These are phyloP conservation scores for Mucuna pruriens DNA, from an alignment of 306 rosid genomes.

Conservation along the genomic window DNA sequence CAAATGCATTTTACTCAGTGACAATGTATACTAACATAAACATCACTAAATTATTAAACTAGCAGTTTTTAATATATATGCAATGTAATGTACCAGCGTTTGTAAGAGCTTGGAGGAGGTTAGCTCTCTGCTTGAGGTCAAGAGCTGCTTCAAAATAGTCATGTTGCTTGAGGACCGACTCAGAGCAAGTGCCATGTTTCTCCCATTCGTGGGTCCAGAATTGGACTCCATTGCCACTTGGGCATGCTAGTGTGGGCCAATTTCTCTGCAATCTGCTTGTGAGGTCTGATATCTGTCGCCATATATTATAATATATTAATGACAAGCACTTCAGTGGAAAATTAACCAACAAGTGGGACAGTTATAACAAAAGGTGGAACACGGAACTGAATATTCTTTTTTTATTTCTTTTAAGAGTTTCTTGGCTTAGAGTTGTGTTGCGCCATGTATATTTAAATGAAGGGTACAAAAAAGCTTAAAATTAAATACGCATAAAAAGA, in stretches of 20 bases:
- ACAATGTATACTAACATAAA: too few relatives aligned
- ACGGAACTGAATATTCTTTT: not conserved
- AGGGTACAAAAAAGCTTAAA: not conserved
- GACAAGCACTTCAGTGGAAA: not conserved
- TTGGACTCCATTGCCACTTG: conserved; percentile 49
- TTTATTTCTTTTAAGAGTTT: not conserved
- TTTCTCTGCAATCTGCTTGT: conserved; percentile 40
- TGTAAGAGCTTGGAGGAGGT: conserved; percentile 55
- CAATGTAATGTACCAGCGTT: conserved; percentile 50
- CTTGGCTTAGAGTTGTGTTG: not conserved
- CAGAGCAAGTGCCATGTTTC: conserved; percentile 75
- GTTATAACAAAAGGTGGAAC: not conserved
- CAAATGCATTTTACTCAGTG: not conserved
- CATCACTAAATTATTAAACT: not conserved
- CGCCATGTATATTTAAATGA: not conserved
- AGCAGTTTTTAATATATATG: not conserved
- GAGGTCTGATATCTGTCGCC: conserved; percentile 5
- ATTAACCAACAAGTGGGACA: not conserved
- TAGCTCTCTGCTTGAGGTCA: conserved; percentile 47
- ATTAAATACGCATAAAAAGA: too few relatives aligned
- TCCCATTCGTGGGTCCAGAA: conserved; percentile 75
- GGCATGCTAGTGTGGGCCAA: conserved; percentile 73
- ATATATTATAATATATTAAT: too few relatives aligned
- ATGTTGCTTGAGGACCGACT: conserved; percentile 61
- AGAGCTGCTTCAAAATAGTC: conserved; percentile 60